Evolutionary conservation across 345 rosid species (phyloP).

Genomic region (Hibiscus syriacus): DNA sequence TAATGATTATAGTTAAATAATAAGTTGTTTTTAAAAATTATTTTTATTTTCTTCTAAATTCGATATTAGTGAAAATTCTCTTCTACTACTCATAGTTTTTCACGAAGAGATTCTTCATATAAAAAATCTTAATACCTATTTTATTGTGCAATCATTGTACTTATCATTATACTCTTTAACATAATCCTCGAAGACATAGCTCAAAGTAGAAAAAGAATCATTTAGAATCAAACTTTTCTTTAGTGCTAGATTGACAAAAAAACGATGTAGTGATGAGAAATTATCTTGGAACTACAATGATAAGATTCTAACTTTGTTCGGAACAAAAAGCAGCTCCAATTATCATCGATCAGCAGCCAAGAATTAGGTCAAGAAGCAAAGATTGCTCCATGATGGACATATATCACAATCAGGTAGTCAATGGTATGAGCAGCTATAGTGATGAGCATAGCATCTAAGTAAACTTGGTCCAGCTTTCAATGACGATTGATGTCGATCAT

Average conservation of each 20-base stretch:
- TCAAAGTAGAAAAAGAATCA: slow-evolving; percentile 1
- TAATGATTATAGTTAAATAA: too few species aligned
- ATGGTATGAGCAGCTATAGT: slow-evolving; percentile 6
- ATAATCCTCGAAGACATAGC: slow-evolving; percentile 9
- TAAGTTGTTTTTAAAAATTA: too few species aligned
- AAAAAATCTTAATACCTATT: too few species aligned
- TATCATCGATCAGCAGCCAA: slow-evolving; percentile 14
- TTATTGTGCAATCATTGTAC: too few species aligned
- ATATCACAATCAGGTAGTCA: slow-evolving; percentile 15
- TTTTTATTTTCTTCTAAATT: too few species aligned
- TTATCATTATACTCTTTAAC: slow-evolving; percentile 2
- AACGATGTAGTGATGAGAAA: neutral
- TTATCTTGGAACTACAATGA: neutral
- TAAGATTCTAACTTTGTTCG: neutral
- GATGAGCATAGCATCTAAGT: neutral
- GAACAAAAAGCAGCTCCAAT: slow-evolving; percentile 15
- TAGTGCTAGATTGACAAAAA: neutral
- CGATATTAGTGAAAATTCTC: too few species aligned
- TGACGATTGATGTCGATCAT: slow-evolving; percentile 4
- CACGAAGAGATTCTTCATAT: too few species aligned
- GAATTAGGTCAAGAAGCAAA: slow-evolving; percentile 17
- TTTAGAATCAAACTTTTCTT: neutral
- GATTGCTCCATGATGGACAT: slow-evolving; percentile 10
- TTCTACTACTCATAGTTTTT: too few species aligned
- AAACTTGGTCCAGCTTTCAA: slow-evolving; percentile 11